phyloP scores from a whole-genome alignment of 106 monocot genomes.

The Gastrodia elata region DNA sequence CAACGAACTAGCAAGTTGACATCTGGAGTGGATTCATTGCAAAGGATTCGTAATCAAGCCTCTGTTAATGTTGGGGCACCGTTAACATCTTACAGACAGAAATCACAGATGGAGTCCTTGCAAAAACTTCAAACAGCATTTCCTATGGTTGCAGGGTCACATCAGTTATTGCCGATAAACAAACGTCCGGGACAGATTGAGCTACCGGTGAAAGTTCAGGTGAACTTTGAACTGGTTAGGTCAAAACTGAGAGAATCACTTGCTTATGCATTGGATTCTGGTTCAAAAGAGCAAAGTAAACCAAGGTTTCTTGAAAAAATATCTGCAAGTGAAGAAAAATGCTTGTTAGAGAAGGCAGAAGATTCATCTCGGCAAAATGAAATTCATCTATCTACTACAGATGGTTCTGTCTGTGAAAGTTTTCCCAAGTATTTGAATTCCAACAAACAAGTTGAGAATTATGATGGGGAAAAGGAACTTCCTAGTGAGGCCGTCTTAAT shows the following conservation, averaged over 20 bases:
- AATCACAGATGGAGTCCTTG: conserved; percentile 23
- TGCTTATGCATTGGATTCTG: conserved; percentile 40
- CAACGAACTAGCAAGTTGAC: conserved; percentile 13
- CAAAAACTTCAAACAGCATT: conserved; percentile 24
- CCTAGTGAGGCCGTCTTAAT: conserved; percentile 4
- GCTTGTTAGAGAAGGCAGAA: conserved; percentile 1
- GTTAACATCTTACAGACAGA: conserved; percentile 21
- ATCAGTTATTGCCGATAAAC: conserved; percentile 22
- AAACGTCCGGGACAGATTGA: conserved; percentile 29
- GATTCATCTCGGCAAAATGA: not conserved
- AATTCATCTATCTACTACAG: not conserved
- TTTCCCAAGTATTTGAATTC: conserved; percentile 7
- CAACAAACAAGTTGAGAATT: conserved; percentile 4
- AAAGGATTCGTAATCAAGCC: conserved; percentile 11
- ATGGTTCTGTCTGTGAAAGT: conserved; percentile 9
- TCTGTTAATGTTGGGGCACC: conserved; percentile 13
- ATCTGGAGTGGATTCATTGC: not conserved
- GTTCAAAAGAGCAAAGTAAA: conserved; percentile 33
- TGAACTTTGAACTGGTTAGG: conserved; percentile 58
- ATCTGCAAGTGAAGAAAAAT: not conserved
- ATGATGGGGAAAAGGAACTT: conserved; percentile 11
- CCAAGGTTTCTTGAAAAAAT: conserved; percentile 15
- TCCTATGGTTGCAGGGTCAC: conserved; percentile 8
- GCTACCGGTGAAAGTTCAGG: conserved; percentile 22
- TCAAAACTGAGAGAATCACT: conserved; percentile 70